Conservation (phyloP, 2,329 filamentous ascomycete species). For the Bipolaris oryzae region DNA sequence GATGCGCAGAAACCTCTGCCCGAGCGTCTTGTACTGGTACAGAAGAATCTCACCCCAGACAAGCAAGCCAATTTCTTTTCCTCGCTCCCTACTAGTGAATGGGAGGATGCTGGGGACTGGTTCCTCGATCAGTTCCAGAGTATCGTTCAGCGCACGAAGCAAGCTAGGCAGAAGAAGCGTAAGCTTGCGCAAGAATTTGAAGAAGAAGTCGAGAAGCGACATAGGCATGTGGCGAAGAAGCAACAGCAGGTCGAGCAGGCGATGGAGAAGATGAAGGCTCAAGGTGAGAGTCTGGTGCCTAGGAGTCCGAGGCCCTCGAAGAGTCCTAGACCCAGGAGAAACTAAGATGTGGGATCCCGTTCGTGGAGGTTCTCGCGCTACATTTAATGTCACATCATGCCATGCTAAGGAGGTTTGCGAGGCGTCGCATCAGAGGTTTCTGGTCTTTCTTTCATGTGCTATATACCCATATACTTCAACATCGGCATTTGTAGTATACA, state of each 20-base stretch:
- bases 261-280: conserved; percentile 60
- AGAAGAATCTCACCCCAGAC: conserved; percentile 28
- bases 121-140: conserved; percentile 62
- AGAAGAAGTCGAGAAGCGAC: conserved; percentile 59
- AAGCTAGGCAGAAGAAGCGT: conserved; percentile 60
- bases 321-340: conserved; percentile 23
- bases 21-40: conserved; percentile 38
- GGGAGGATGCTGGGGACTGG: conserved; percentile 68
- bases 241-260: conserved; percentile 57
- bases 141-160: conserved; percentile 59
- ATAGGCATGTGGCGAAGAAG: conserved; percentile 58
- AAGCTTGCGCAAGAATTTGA: conserved; percentile 61
- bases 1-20: conserved; percentile 34
- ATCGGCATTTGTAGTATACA: background rate
- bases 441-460: background rate
- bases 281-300: conserved; percentile 59
- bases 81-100: conserved; percentile 59
- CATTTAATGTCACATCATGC: background rate
- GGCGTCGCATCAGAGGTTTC: background rate
- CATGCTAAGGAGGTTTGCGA: background rate
- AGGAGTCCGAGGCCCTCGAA: conserved; percentile 47
- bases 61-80: conserved; percentile 59
- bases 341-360: background rate
- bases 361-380: background rate
- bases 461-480: conserved; percentile 14